These are phyloP conservation scores for Holtermannia corniformis DNA, from an alignment of 768 basidiomycete genomes.

Conservation along the genomic window DNA sequence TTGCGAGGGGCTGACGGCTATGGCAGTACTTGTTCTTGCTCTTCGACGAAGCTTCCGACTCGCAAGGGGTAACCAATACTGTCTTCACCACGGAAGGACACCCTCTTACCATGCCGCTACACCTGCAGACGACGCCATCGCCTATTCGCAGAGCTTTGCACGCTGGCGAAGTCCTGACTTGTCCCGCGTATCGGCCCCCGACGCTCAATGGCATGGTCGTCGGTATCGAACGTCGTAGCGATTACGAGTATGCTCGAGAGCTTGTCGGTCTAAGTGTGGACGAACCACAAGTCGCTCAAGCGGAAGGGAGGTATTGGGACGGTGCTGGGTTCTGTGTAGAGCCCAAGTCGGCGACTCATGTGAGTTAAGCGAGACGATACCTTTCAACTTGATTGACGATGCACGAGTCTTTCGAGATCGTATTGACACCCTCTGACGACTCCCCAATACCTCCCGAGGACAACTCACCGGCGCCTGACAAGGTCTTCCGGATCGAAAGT, in stretches of 20 bases:
- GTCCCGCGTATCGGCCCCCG: conserved; percentile 53
- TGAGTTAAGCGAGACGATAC: conserved; percentile 8
- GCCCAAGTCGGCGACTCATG: conserved; percentile 18
- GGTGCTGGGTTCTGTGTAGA: conserved; percentile 20
- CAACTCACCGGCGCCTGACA: conserved; percentile 56
- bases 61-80: conserved; percentile 68
- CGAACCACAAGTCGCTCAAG: conserved; percentile 14
- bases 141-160: conserved; percentile 48
- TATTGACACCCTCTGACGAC: conserved; percentile 55
- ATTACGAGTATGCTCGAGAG: conserved; percentile 70
- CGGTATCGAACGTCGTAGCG: conserved; percentile 62
- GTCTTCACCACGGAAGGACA: conserved; percentile 97
- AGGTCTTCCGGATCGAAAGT: conserved; percentile 53
- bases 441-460: conserved; percentile 52
- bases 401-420: conserved; percentile 66
- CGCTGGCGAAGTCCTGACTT: conserved; percentile 40
- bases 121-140: conserved; percentile 54
- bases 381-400: neutral
- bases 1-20: neutral
- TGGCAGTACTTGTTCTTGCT: conserved; percentile 79
- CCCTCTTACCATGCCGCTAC: conserved; percentile 56
- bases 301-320: conserved; percentile 12
- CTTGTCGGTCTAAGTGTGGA: conserved; percentile 47
- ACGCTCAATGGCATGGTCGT: conserved; percentile 44
- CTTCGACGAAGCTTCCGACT: conserved; percentile 64